phyloP scores from a whole-genome alignment of 164 flowering plant genomes.

The Houttuynia cordata region DNA sequence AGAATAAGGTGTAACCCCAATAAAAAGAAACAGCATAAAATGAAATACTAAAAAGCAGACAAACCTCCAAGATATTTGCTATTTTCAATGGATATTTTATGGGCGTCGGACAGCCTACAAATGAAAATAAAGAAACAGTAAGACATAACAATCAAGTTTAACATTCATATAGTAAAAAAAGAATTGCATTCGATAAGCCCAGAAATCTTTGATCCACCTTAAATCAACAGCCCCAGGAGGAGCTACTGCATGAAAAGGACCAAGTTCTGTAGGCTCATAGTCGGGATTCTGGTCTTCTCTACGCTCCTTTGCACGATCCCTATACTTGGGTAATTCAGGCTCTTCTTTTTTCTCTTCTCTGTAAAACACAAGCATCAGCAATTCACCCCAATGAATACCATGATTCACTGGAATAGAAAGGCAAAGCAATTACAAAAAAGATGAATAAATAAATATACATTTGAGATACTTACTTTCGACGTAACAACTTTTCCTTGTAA shows the following conservation, averaged over 20 bases:
- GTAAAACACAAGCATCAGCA: slow-evolving; percentile 1
- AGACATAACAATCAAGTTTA: neutral
- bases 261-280: slow-evolving; percentile 72
- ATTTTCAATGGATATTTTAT: slow-evolving; percentile 89
- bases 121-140: neutral
- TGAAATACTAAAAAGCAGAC: slow-evolving; percentile 5
- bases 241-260: slow-evolving; percentile 90
- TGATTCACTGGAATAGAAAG: neutral
- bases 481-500: slow-evolving; percentile 50
- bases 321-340: slow-evolving; percentile 68
- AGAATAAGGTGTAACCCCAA: neutral
- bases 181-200: neutral
- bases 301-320: slow-evolving; percentile 93
- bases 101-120: slow-evolving; percentile 64
- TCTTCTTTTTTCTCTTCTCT: slow-evolving; percentile 82
- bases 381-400: neutral
- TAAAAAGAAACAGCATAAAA: neutral
- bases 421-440: neutral
- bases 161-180: neutral
- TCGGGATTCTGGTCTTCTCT: slow-evolving; percentile 97
- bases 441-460: neutral
- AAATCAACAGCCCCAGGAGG: slow-evolving; percentile 81
- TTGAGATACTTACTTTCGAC: slow-evolving; percentile 42
- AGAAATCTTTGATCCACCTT: slow-evolving; percentile 16
- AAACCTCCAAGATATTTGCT: slow-evolving; percentile 99